These are phyloP conservation scores for Perkinsus marinus DNA, from an alignment of 169 alveolate genomes.

Conservation along the genomic window DNA sequence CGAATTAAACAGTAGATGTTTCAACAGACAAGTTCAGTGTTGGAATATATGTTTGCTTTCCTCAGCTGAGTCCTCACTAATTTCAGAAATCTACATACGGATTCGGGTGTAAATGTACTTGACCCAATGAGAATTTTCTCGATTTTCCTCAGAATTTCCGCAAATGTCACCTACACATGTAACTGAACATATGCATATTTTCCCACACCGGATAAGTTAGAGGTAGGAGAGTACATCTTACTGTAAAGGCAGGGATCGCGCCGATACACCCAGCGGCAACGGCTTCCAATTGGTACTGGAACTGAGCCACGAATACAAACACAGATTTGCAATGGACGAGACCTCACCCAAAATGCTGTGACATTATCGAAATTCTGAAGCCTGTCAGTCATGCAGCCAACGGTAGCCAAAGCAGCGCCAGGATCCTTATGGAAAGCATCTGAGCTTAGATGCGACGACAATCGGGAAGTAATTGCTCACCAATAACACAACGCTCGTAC, in stretches of 20 bases:
- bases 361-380: background rate
- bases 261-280: background rate
- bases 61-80: no score
- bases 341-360: background rate
- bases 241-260: background rate
- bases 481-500: background rate
- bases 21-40: no score
- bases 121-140: background rate
- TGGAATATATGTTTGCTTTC: no score
- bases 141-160: no score
- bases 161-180: no score
- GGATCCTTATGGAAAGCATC: background rate
- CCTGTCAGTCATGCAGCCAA: background rate
- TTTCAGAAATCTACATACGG: no score
- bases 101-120: no score
- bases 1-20: no score
- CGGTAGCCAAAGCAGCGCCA: background rate
- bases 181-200: no score
- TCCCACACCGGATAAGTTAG: background rate
- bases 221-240: background rate
- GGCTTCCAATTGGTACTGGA: background rate
- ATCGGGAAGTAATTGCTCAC: background rate
- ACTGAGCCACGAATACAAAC: background rate
- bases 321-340: background rate
- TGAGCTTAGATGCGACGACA: no score